Evolutionary conservation across 1,284 basidiomycete genomes (phyloP).

Genomic region (Porodaedalea pini): DNA sequence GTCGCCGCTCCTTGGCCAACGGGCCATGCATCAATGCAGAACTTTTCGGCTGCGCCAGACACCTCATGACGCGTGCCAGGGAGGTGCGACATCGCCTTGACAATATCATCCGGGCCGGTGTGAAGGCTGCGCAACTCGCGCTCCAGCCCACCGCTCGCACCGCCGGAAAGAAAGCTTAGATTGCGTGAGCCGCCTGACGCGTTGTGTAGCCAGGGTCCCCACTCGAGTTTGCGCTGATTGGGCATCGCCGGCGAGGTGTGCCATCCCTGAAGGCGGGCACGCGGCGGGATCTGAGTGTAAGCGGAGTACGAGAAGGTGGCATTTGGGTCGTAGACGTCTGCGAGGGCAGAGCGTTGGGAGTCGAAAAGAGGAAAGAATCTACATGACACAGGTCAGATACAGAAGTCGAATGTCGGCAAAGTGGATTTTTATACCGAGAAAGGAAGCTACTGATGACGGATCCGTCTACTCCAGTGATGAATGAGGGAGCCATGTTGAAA

Average conservation of each 20-base stretch:
- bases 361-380: constrained; percentile 89
- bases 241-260: constrained; percentile 62
- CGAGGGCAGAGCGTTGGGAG: constrained; percentile 62
- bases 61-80: constrained; percentile 84
- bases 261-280: constrained; percentile 63
- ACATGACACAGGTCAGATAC: constrained; percentile 15
- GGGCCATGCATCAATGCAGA: constrained; percentile 87
- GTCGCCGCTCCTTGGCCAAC: constrained; percentile 59
- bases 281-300: constrained; percentile 77
- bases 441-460: constrained; percentile 73
- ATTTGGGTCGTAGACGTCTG: constrained; percentile 75
- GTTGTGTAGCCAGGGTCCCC: constrained; percentile 64
- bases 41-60: constrained; percentile 69
- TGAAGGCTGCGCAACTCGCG: constrained; percentile 71
- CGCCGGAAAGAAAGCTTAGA: constrained; percentile 52
- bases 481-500: constrained; percentile 65
- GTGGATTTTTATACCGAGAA: constrained; percentile 50
- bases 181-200: constrained; percentile 69
- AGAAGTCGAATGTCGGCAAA: constrained; percentile 14
- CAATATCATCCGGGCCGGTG: constrained; percentile 65
- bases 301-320: constrained; percentile 88
- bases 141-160: constrained; percentile 45
- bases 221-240: constrained; percentile 77
- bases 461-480: constrained; percentile 72
- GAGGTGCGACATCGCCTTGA: constrained; percentile 59